These are phyloP conservation scores for Lecanosticta acicola DNA, from an alignment of 2,329 filamentous ascomycete genomes.

Conservation along the genomic window DNA sequence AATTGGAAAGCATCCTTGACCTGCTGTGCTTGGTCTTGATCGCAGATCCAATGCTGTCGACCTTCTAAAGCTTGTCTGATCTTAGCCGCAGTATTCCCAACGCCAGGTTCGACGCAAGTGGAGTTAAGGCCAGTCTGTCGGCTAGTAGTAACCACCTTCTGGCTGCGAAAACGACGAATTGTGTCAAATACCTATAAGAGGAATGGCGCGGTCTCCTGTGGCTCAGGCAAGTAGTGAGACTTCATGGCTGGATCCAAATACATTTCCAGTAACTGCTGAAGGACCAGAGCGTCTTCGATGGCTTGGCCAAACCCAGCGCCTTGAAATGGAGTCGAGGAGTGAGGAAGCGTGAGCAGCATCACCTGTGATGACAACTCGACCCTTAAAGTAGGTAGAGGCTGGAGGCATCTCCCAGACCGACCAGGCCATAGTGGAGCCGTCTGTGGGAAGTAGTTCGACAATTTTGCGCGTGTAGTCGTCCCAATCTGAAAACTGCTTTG, in stretches of 20 bases:
- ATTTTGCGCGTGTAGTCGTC: slow-evolving; percentile 22
- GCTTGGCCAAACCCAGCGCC: slow-evolving; percentile 30
- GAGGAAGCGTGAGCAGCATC: slow-evolving; percentile 30
- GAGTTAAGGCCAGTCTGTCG: slow-evolving; percentile 5
- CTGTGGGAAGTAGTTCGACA: slow-evolving; percentile 8
- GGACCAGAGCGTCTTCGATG: slow-evolving; percentile 27
- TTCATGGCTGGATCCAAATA: not conserved
- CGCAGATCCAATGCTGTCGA: slow-evolving; percentile 8
- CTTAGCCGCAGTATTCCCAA: slow-evolving; percentile 3
- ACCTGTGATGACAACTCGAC: slow-evolving; percentile 40
- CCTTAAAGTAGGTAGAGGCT: slow-evolving; percentile 35
- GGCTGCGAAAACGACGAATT: slow-evolving; percentile 6
- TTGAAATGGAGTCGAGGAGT: slow-evolving; percentile 38
- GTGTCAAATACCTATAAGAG: slow-evolving; percentile 8
- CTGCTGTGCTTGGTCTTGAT: slow-evolving; percentile 7
- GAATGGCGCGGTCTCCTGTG: not conserved
- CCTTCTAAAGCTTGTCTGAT: slow-evolving; percentile 1
- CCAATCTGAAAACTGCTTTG: slow-evolving; percentile 4
- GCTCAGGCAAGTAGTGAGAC: not conserved
- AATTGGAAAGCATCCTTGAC: slow-evolving; percentile 9
- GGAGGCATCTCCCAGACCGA: slow-evolving; percentile 37
- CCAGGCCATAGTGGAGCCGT: slow-evolving; percentile 23
- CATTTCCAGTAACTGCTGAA: slow-evolving; percentile 2
- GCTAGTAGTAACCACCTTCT: slow-evolving; percentile 9
- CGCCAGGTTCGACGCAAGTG: slow-evolving; percentile 4